Evolutionary conservation across 2,329 filamentous ascomycete species (phyloP).

Genomic region (Cylindrodendrum hubeiense): DNA sequence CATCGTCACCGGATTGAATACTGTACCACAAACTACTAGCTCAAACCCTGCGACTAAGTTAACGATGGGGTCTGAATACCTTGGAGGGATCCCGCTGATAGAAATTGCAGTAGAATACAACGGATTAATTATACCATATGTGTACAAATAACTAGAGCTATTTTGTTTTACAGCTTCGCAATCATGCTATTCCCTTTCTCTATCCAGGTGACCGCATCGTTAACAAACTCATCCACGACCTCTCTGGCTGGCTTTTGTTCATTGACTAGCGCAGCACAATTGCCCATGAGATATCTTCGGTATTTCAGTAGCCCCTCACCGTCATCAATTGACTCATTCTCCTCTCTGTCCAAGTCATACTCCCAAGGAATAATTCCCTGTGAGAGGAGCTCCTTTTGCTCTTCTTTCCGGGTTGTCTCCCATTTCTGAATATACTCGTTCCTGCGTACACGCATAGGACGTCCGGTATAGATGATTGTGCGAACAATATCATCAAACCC

Average conservation of each 20-base stretch:
- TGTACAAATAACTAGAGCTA: not conserved
- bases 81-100: too few species aligned
- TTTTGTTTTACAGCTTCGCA: conserved; percentile 73
- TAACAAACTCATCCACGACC: conserved; percentile 94
- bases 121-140: not conserved
- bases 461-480: conserved; percentile 98
- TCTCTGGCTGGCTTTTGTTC: conserved; percentile 92
- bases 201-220: conserved; percentile 80
- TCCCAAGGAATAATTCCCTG: conserved; percentile 96
- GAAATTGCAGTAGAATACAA: too few species aligned
- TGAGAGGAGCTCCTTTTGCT: conserved; percentile 91
- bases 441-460: conserved; percentile 91
- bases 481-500: conserved; percentile 95
- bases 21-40: too few species aligned
- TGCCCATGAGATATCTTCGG: conserved; percentile 94
- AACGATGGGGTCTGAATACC: too few species aligned
- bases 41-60: too few species aligned
- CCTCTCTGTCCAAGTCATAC: conserved; percentile 85
- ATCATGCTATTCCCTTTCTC: conserved; percentile 76
- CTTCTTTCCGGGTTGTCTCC: conserved; percentile 89
- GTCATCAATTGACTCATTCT: conserved; percentile 76
- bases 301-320: conserved; percentile 82
- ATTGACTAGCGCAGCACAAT: conserved; percentile 93
- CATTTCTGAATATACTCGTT: conserved; percentile 96
- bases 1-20: too few species aligned